Evolutionary conservation across 2,329 filamentous ascomycete genomes (phyloP).

Genomic region (Chrysoporthe puriensis): DNA sequence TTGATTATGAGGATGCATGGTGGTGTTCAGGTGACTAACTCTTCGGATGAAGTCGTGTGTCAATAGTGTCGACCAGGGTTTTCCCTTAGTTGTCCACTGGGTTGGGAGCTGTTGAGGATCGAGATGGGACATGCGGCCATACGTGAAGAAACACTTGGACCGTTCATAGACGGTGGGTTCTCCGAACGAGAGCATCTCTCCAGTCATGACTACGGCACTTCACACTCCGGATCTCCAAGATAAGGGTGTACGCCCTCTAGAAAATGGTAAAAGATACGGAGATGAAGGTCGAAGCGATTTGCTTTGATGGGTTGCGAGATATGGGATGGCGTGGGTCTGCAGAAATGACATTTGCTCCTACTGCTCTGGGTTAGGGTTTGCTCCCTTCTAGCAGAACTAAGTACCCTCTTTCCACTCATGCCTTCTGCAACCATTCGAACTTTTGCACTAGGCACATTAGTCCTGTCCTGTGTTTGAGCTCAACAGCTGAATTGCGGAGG

Average conservation of each 20-base stretch:
- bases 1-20: background rate
- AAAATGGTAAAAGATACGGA: background rate
- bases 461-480: background rate
- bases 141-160: conserved; percentile 75
- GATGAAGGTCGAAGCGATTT: background rate
- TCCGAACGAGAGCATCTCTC: conserved; percentile 50
- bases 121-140: conserved; percentile 69
- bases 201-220: background rate
- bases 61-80: conserved; percentile 74
- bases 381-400: background rate
- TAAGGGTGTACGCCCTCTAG: background rate
- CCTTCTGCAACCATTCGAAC: background rate
- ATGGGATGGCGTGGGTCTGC: conserved; percentile 4
- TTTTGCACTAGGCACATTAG: background rate
- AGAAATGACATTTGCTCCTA: background rate
- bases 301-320: too few relatives aligned
- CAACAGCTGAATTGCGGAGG: background rate
- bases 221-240: background rate
- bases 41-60: conserved; percentile 71
- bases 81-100: conserved; percentile 72
- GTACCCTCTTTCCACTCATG: background rate
- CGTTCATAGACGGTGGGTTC: conserved; percentile 53
- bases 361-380: conserved; percentile 5
- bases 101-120: conserved; percentile 71
- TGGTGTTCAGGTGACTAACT: conserved; percentile 43